phyloP scores from a whole-genome alignment of 805 yeast species.

The Wickerhamiella nectarea region DNA sequence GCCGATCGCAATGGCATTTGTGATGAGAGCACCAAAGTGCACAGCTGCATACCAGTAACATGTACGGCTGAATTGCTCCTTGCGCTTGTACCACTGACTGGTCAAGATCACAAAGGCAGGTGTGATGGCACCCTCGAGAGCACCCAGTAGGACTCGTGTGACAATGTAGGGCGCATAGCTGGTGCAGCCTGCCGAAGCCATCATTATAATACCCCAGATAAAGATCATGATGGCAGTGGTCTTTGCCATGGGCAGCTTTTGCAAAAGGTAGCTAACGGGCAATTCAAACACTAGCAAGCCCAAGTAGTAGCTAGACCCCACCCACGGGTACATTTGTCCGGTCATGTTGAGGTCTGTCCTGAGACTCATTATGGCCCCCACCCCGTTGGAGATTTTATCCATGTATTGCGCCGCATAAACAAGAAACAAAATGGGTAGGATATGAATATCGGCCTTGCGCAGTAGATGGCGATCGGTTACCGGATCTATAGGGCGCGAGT shows the following conservation, averaged over 20 bases:
- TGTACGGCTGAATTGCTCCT: constrained; percentile 33
- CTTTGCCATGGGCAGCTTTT: constrained; percentile 44
- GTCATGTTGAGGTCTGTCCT: constrained; percentile 33
- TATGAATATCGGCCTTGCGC: constrained; percentile 38
- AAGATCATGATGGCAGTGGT: constrained; percentile 31
- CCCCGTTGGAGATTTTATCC: constrained; percentile 43
- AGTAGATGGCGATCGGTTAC: constrained; percentile 18
- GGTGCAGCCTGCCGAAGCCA: constrained; percentile 33
- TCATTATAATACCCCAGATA: constrained; percentile 36
- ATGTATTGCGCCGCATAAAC: constrained; percentile 41
- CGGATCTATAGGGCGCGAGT: constrained; percentile 1
- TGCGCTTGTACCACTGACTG: constrained; percentile 40
- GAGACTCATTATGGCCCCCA: constrained; percentile 41
- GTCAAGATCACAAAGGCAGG: constrained; percentile 47
- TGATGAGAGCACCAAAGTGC: constrained; percentile 34
- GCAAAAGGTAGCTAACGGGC: constrained; percentile 35
- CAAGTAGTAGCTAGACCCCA: constrained; percentile 44
- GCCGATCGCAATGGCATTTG: constrained; percentile 38
- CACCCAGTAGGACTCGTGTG: constrained; percentile 35
- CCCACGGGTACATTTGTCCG: constrained; percentile 34
- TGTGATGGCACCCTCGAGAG: constrained; percentile 38
- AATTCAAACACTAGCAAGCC: constrained; percentile 49
- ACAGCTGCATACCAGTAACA: constrained; percentile 32
- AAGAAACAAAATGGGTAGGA: constrained; percentile 39
- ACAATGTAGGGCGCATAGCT: constrained; percentile 34